A percentile compares a stretch with the other conserved stretches of the same genome.
Evolutionary conservation across 352 stramenopile species (phyloP).

Genomic region (Pythium aphanidermatum): DNA sequence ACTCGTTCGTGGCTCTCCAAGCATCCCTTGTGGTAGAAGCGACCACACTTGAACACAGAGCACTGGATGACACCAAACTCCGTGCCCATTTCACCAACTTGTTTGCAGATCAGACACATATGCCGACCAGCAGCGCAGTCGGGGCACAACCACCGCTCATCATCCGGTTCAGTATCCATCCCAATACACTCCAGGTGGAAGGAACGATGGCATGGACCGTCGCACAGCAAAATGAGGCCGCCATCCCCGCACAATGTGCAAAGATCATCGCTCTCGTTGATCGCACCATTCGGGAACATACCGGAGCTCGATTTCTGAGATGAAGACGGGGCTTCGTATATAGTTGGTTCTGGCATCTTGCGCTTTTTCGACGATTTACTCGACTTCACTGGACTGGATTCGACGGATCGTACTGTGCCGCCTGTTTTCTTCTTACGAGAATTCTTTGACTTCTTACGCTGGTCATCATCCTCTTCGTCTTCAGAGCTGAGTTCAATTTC

Average conservation of each 20-base stretch:
- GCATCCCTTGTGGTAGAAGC: constrained; percentile 92
- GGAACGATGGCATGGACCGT: constrained; percentile 89
- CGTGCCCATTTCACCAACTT: constrained; percentile 85
- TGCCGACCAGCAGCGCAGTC: constrained; percentile 86
- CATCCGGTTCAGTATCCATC: constrained; percentile 74
- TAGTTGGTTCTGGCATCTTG: too few relatives aligned
- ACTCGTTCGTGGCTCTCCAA: constrained; percentile 67
- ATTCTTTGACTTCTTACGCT: constrained; percentile 31
- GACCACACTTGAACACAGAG: constrained; percentile 86
- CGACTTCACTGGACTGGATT: constrained; percentile 11
- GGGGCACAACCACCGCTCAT: constrained; percentile 88
- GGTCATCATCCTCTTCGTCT: constrained; percentile 28
- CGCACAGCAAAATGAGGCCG: constrained; percentile 87
- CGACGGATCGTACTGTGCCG: background rate
- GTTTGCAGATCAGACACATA: constrained; percentile 90
- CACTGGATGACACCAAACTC: constrained; percentile 90
- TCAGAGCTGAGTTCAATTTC: constrained; percentile 42
- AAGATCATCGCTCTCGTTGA: constrained; percentile 87
- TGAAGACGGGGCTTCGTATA: too few relatives aligned
- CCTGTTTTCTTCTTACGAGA: constrained; percentile 29
- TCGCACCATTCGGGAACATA: constrained; percentile 46
- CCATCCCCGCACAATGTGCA: constrained; percentile 91
- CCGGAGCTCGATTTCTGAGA: constrained; percentile 8
- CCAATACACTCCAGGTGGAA: constrained; percentile 92
- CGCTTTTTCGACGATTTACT: constrained; percentile 22